Evolutionary conservation across 495 filamentous ascomycete species (phyloP), one percentile per base, ranked within the genome.

Genomic region (Penicillium samsonianum): DNA sequence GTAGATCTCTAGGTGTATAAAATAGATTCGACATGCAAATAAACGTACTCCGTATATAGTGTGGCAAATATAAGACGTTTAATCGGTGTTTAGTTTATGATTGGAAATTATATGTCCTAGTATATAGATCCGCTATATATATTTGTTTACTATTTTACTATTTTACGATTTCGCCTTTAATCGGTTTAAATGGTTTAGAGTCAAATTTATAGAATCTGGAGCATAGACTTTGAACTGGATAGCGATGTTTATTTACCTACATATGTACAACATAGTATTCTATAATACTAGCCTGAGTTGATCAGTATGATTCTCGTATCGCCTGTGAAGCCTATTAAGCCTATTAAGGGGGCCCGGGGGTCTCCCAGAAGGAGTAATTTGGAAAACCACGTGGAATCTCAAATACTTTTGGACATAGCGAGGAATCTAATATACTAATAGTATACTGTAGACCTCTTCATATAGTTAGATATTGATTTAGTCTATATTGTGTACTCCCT

Each of bases 121-220:
- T 25, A 26, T 45, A 22, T 50, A 50, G 31, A 50, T 37, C 31
- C 20, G 48, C 31, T 25, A 37, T 37, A 22, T 37, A 50, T 50
- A 38, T 25, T 37, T 23, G 8, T 10, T 2, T 1, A 0, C 0
- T 10, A 12, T 10, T 38, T 3, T n/a, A 17, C 2, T 38, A 37
- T n/a, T 37, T 0, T 33, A 14, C 1, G 1, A 33, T 33, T 33
- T 2, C 14, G n/a, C 12, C 1, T 5, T 33, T 12, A 2, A 14
- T 37, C 14, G 14, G 5, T 1, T n/a, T 37, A 14, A 37, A 37
- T n/a, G 0, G 14, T 35, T 7, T 37, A 7, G 5, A 37, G 6
- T n/a, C 33, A n/a, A 1, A 37, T 38, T 17, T 9, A 38, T 17
- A 17, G n/a, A 17, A 6, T 7, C 6, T 33, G 10, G 30, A 7